Conservation (phyloP, 257 asterid species). For the Capsicum chinense region DNA sequence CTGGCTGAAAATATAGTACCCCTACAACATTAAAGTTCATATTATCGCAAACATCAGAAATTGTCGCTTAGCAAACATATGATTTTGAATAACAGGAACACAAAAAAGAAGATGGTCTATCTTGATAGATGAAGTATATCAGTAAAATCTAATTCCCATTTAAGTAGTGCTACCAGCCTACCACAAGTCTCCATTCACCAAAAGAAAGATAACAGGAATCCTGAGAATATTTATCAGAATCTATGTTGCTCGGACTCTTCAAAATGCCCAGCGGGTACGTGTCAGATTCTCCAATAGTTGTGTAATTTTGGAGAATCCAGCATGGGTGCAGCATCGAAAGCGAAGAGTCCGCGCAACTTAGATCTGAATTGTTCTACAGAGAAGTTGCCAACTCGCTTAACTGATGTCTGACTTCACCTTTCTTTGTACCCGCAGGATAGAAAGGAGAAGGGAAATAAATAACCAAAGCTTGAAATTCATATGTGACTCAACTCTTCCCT, state of each 20-base stretch:
- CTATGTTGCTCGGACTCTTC: too few relatives aligned
- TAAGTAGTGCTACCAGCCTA: background rate
- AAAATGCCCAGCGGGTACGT: too few relatives aligned
- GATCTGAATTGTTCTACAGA: background rate
- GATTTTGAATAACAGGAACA: background rate
- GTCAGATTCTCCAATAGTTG: too few relatives aligned
- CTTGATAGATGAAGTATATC: conserved; percentile 26
- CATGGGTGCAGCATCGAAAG: too few relatives aligned
- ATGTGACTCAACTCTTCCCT: background rate
- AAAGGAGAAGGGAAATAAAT: background rate
- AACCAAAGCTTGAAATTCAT: conserved; percentile 15
- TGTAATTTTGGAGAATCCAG: too few relatives aligned
- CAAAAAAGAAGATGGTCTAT: conserved; percentile 19
- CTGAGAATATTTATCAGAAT: background rate
- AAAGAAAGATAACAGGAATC: background rate
- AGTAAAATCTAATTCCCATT: background rate
- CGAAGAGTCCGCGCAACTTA: too few relatives aligned
- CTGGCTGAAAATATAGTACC: too few relatives aligned
- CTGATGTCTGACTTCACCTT: background rate
- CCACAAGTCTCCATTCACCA: conserved; percentile 7
- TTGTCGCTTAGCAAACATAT: background rate
- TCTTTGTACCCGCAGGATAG: background rate
- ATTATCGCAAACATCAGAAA: conserved; percentile 17
- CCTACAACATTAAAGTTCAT: background rate
- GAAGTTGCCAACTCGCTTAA: conserved; percentile 8